Evolutionary conservation across 805 yeast genomes (phyloP), one percentile per base, ranked within the genome.

Genomic region (Jamesozyma piceae): DNA sequence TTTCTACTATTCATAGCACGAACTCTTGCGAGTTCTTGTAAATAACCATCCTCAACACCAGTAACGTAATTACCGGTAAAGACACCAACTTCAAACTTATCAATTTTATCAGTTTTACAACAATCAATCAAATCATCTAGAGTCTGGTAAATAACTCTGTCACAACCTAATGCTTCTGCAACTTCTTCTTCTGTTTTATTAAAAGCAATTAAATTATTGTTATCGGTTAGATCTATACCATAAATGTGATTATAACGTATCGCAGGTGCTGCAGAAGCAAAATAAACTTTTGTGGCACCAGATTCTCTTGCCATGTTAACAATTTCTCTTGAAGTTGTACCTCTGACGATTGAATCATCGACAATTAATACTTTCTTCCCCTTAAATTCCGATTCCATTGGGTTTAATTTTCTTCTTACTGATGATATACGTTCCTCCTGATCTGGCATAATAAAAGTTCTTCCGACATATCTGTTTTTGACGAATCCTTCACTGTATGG

Each of bases 301-400:
- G 97, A 95, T 64, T 92, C 98, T 54, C 83, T 76, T n/a, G 98
- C 98, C 98, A 92, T 92, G 51, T 80, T 82, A 28, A 92, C 95
- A 51, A 92, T 92, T 68, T 92, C 98, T 62, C 78, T 83, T 5
- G 97, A 88, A 2, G 98, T 92, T 18, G 98, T 92, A 49, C 98
- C 98, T 62, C 98, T 79, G 9, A 92, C 98, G 50, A 92, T 90
- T 22, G 97, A 87, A 65, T 92, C 98, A 65, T 92, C 98, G 35
- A 92, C 97, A 42, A 92, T 73, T 49, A 92, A 69, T 19, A 92
- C 97, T 48, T 79, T 80, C 55, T 87, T 78, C 49, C 78, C 92
- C 50, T 75, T 74, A 62, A 92, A 92, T 67, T 92, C 98, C 37
- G 84, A 76, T 46, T 79, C 87, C 96, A 92, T 92, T 8, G 98